Conservation (phyloP, 805 yeast genomes). For the Candida tallmaniae region DNA sequence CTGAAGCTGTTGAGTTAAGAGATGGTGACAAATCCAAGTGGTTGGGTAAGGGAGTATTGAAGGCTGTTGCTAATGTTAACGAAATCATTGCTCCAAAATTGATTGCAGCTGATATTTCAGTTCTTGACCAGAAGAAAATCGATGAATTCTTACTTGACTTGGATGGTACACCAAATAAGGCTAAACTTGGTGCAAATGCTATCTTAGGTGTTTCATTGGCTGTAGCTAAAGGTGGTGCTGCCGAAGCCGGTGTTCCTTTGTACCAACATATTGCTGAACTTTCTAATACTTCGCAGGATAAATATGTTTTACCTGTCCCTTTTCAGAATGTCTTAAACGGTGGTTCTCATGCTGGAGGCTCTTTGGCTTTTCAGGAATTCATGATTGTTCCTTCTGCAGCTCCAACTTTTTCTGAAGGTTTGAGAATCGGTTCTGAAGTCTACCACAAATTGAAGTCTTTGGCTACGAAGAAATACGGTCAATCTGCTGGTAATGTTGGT, state of each 20-base stretch:
- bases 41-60: constrained; percentile 19
- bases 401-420: constrained; percentile 15
- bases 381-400: constrained; percentile 19
- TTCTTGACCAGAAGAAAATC: constrained; percentile 13
- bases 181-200: constrained; percentile 20
- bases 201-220: constrained; percentile 20
- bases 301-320: constrained; percentile 19
- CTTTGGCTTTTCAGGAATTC: constrained; percentile 21
- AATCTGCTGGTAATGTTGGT: constrained; percentile 20
- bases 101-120: constrained; percentile 11
- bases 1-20: constrained; percentile 19
- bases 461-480: constrained; percentile 17
- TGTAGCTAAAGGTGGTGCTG: constrained; percentile 19
- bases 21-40: constrained; percentile 19
- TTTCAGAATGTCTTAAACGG: constrained; percentile 21
- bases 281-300: constrained; percentile 8
- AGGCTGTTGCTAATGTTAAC: constrained; percentile 18
- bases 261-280: constrained; percentile 17
- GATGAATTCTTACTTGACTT: constrained; percentile 14
- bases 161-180: constrained; percentile 18
- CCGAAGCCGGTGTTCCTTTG: constrained; percentile 15
- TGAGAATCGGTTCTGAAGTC: constrained; percentile 18
- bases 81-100: constrained; percentile 17
- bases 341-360: constrained; percentile 22
- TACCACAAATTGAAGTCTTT: constrained; percentile 17